Evolutionary conservation across 495 filamentous ascomycete genomes (phyloP).

Genomic region (Chaetomium tenue): DNA sequence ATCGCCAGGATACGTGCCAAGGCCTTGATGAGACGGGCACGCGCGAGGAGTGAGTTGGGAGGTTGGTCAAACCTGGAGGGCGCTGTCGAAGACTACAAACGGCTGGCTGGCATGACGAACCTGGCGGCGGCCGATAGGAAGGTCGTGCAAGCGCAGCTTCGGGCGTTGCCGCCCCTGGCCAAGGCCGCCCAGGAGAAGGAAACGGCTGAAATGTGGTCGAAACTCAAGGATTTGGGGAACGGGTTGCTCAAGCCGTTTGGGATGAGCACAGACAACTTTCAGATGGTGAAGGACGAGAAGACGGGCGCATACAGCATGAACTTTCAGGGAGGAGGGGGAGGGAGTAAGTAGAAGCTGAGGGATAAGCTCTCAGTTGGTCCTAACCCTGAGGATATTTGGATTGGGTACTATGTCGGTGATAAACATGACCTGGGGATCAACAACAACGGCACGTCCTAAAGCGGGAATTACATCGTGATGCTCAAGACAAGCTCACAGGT

Average conservation of each 20-base stretch:
- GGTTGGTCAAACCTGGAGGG: slow-evolving; percentile 81
- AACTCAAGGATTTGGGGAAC: slow-evolving; percentile 91
- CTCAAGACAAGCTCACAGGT: too few relatives aligned
- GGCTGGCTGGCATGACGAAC: slow-evolving; percentile 53
- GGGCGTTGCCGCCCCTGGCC: slow-evolving; percentile 60
- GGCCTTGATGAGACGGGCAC: slow-evolving; percentile 79
- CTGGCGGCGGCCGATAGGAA: slow-evolving; percentile 63
- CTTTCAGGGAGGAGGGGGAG: slow-evolving; percentile 56
- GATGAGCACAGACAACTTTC: slow-evolving; percentile 86
- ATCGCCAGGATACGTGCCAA: slow-evolving; percentile 79
- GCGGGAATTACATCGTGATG: too few relatives aligned
- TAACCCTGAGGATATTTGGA: too few relatives aligned
- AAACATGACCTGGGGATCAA: too few relatives aligned
- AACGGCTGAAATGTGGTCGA: slow-evolving; percentile 93
- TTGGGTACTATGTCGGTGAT: too few relatives aligned
- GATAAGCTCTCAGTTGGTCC: neutral
- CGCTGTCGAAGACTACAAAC: slow-evolving; percentile 74
- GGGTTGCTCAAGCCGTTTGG: slow-evolving; percentile 91
- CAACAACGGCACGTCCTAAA: too few relatives aligned
- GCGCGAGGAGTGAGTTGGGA: slow-evolving; percentile 65
- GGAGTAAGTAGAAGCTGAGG: slow-evolving; percentile 1
- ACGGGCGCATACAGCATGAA: slow-evolving; percentile 92
- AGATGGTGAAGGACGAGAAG: slow-evolving; percentile 85
- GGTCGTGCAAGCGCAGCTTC: slow-evolving; percentile 63
- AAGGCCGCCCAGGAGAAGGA: slow-evolving; percentile 79